These are phyloP conservation scores for Butyriboletus regius DNA, from an alignment of 1,284 basidiomycete genomes.

Conservation along the genomic window DNA sequence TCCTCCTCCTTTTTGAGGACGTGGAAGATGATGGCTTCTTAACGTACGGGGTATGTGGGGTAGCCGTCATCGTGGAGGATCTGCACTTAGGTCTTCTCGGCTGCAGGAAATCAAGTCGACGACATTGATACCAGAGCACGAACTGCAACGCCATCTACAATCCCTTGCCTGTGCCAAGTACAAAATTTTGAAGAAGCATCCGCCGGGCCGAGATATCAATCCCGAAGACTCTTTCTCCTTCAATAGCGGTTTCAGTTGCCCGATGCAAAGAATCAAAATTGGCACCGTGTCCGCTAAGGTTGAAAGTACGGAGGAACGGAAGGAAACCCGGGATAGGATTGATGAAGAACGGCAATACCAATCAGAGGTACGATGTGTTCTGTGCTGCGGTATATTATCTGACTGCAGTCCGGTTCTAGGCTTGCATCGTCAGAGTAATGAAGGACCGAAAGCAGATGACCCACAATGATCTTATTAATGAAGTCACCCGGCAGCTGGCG, in stretches of 20 bases:
- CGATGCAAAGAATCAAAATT: slow-evolving; percentile 89
- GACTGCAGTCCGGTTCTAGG: slow-evolving; percentile 42
- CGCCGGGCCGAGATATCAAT: slow-evolving; percentile 77
- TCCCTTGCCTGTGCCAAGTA: slow-evolving; percentile 96
- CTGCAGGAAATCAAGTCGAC: slow-evolving; percentile 61
- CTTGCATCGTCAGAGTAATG: slow-evolving; percentile 96
- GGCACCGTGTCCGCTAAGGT: slow-evolving; percentile 80
- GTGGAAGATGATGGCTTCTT: slow-evolving; percentile 61
- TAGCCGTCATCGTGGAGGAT: not conserved
- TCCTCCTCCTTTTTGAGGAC: slow-evolving; percentile 83
- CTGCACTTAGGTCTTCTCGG: not conserved
- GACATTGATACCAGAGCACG: slow-evolving; percentile 68
- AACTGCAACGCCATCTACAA: slow-evolving; percentile 87
- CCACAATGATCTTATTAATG: slow-evolving; percentile 85
- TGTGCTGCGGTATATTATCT: slow-evolving; percentile 2
- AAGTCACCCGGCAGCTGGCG: slow-evolving; percentile 81
- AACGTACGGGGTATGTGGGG: slow-evolving; percentile 57
- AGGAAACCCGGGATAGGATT: slow-evolving; percentile 84
- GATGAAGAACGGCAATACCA: slow-evolving; percentile 90
- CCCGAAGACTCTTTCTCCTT: slow-evolving; percentile 80
- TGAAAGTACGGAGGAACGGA: slow-evolving; percentile 80
- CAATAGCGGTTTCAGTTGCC: slow-evolving; percentile 73
- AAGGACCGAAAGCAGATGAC: slow-evolving; percentile 87
- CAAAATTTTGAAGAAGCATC: slow-evolving; percentile 87
- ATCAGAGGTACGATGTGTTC: slow-evolving; percentile 61